phyloP scores from a whole-genome alignment of 352 stramenopile species.

The Pythium monospermum region DNA sequence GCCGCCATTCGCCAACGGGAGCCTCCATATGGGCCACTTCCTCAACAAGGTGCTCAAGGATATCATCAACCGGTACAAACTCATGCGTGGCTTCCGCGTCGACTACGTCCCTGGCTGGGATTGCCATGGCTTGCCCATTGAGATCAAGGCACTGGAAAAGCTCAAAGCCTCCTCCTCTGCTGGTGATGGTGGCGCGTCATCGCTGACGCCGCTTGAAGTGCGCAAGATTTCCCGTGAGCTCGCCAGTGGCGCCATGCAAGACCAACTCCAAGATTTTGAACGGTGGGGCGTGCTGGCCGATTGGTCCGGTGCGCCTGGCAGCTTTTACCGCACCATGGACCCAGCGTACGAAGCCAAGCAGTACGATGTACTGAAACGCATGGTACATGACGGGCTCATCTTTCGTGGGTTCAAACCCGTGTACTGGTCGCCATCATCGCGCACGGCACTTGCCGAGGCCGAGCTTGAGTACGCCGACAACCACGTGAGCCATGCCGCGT shows the following conservation, averaged over 20 bases:
- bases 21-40: constrained; percentile 97
- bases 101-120: constrained; percentile 98
- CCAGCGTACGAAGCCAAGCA: constrained; percentile 95
- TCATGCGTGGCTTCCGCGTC: constrained; percentile 92
- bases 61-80: constrained; percentile 96
- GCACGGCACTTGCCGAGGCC: constrained; percentile 96
- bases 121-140: constrained; percentile 98
- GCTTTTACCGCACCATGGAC: constrained; percentile 92
- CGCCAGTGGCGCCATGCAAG: constrained; percentile 89
- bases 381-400: constrained; percentile 94
- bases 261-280: constrained; percentile 91
- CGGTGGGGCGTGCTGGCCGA: constrained; percentile 93
- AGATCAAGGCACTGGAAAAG: constrained; percentile 96
- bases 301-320: constrained; percentile 74
- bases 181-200: constrained; percentile 17
- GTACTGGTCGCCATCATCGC: constrained; percentile 97
- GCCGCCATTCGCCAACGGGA: constrained; percentile 98
- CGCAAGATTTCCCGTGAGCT: constrained; percentile 89
- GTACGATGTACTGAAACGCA: constrained; percentile 96
- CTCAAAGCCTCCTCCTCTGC: constrained; percentile 84
- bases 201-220: constrained; percentile 88
- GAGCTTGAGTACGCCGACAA: constrained; percentile 98
- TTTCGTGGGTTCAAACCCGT: constrained; percentile 98
- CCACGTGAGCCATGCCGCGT: constrained; percentile 95
- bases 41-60: constrained; percentile 95